Evolutionary conservation across 176 grass and related monocot genomes (phyloP).

Genomic region (Cocos nucifera): DNA sequence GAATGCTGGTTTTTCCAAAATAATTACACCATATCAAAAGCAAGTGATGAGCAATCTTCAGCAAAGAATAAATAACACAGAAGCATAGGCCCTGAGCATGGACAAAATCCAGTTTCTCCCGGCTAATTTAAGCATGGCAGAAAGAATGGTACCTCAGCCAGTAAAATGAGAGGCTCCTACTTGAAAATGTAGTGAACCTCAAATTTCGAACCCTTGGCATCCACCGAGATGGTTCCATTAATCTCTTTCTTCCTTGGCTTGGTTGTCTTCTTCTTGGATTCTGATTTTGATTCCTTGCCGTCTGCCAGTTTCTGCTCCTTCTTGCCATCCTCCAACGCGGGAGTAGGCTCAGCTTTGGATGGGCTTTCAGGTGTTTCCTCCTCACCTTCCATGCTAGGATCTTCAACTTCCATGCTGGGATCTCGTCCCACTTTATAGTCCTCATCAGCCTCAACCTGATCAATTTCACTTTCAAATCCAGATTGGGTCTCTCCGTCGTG

Average conservation of each 20-base stretch:
- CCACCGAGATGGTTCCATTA: slow-evolving; percentile 33
- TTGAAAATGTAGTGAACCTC: slow-evolving; percentile 55
- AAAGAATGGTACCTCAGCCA: slow-evolving; percentile 58
- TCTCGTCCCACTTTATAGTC: slow-evolving; percentile 30
- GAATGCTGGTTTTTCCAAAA: too few relatives aligned
- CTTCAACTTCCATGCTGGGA: neutral
- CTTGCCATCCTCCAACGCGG: slow-evolving; percentile 5
- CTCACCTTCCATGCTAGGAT: slow-evolving; percentile 12
- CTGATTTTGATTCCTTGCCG: slow-evolving; percentile 5
- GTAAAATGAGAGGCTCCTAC: slow-evolving; percentile 67
- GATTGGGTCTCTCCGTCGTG: slow-evolving; percentile 31
- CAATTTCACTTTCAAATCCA: slow-evolving; percentile 31
- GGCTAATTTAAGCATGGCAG: neutral
- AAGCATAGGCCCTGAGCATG: too few relatives aligned
- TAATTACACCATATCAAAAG: too few relatives aligned
- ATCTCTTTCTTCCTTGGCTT: slow-evolving; percentile 38
- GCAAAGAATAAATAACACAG: too few relatives aligned
- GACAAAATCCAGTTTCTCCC: too few relatives aligned
- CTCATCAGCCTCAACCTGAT: slow-evolving; percentile 36
- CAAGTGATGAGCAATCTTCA: too few relatives aligned
- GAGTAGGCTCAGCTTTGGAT: slow-evolving; percentile 22
- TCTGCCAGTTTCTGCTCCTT: slow-evolving; percentile 3
- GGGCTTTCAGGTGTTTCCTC: slow-evolving; percentile 19
- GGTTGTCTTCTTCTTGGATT: slow-evolving; percentile 10
- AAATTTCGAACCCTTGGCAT: slow-evolving; percentile 41